Conservation (phyloP, 768 basidiomycete species). For the Dioszegia crocea region DNA sequence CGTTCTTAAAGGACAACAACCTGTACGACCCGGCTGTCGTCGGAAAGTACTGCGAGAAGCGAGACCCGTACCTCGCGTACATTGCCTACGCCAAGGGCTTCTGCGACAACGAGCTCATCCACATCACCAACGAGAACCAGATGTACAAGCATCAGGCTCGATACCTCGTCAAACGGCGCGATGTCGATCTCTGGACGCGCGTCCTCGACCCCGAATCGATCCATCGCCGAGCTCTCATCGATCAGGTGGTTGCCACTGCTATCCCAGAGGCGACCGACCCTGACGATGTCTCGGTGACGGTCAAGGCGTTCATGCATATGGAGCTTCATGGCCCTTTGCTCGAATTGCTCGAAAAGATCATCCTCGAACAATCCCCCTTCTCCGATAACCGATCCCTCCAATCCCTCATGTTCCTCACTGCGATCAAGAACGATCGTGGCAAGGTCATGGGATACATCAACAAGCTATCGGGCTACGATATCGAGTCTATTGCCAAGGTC, state of each 20-base stretch:
- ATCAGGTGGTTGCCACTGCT: slow-evolving; percentile 90
- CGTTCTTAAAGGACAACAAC: slow-evolving; percentile 98
- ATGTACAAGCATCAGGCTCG: slow-evolving; percentile 99
- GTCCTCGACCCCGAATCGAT: slow-evolving; percentile 84
- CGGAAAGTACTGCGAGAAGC: slow-evolving; percentile 98
- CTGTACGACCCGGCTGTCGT: slow-evolving; percentile 94
- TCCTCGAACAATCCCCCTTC: slow-evolving; percentile 95
- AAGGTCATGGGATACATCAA: slow-evolving; percentile 98
- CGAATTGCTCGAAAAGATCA: slow-evolving; percentile 96
- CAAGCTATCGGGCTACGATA: slow-evolving; percentile 92
- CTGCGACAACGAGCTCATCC: slow-evolving; percentile 94
- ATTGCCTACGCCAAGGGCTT: slow-evolving; percentile 99
- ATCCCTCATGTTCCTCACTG: slow-evolving; percentile 88
- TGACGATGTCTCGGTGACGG: slow-evolving; percentile 95
- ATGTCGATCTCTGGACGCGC: slow-evolving; percentile 92
- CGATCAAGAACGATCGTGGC: slow-evolving; percentile 95
- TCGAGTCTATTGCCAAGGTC: slow-evolving; percentile 89
- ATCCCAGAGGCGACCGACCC: slow-evolving; percentile 95
- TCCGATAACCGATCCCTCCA: slow-evolving; percentile 95
- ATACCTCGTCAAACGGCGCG: slow-evolving; percentile 92
- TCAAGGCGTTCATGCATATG: slow-evolving; percentile 96
- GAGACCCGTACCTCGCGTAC: slow-evolving; percentile 96
- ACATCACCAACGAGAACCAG: slow-evolving; percentile 96
- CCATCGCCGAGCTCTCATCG: slow-evolving; percentile 87
- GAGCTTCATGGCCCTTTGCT: slow-evolving; percentile 96